A percentile compares a stretch with the other conserved stretches of the same genome.
Conservation (phyloP, 768 basidiomycete genomes). For the Dioszegia hungarica region DNA sequence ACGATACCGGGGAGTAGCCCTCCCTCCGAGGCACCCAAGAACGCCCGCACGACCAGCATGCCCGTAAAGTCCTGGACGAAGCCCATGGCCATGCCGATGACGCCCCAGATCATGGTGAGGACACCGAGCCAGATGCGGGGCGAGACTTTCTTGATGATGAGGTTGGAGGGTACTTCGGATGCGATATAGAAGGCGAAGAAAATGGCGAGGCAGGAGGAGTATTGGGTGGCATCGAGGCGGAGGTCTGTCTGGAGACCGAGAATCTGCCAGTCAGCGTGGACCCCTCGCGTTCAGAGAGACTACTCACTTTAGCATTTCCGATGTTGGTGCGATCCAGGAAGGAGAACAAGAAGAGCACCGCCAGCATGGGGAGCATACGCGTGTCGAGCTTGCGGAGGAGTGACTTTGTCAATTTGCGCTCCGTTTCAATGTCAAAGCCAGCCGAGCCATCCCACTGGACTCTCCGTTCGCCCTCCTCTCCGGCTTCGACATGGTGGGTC, state of each 20-base stretch:
- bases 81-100: constrained; percentile 37
- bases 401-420: constrained; percentile 5
- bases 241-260: constrained; percentile 21
- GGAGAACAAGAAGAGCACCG: constrained; percentile 34
- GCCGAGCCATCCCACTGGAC: constrained; percentile 4
- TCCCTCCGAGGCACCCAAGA: constrained; percentile 33
- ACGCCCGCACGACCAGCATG: constrained; percentile 32
- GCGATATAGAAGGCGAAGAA: constrained; percentile 40
- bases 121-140: constrained; percentile 29
- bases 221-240: constrained; percentile 14
- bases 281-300: background rate
- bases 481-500: constrained; percentile 1
- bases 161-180: constrained; percentile 30
- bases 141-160: constrained; percentile 24
- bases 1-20: constrained; percentile 37
- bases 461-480: background rate
- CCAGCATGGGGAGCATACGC: constrained; percentile 33
- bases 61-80: constrained; percentile 24
- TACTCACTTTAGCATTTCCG: constrained; percentile 31
- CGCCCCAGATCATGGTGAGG: constrained; percentile 31
- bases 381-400: constrained; percentile 28
- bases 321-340: constrained; percentile 34
- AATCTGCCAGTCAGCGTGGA: constrained; percentile 7
- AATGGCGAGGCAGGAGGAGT: constrained; percentile 27
- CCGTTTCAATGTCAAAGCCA: constrained; percentile 6